A percentile compares a stretch with the other conserved stretches of the same genome.
Evolutionary conservation across 345 rosid genomes (phyloP).

Genomic region (Raphanus raphanistrum): DNA sequence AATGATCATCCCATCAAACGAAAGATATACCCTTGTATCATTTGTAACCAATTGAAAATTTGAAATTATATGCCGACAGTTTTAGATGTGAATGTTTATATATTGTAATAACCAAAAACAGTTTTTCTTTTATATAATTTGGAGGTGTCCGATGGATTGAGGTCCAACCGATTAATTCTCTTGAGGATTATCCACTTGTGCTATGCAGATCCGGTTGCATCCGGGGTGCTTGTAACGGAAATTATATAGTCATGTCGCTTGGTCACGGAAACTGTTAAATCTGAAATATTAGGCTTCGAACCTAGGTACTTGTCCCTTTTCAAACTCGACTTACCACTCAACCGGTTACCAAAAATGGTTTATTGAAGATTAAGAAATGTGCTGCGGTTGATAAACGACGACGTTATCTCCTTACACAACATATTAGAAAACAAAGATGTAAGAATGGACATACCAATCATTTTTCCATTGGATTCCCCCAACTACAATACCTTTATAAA

Average conservation of each 20-base stretch:
- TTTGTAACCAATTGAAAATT: not conserved
- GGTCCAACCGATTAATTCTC: too few relatives aligned
- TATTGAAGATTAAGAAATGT: not conserved
- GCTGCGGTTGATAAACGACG: not conserved
- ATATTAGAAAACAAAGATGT: not conserved
- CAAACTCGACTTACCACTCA: too few relatives aligned
- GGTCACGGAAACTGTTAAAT: too few relatives aligned
- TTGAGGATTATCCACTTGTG: too few relatives aligned
- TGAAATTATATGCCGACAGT: conserved; percentile 29
- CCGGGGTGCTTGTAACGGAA: too few relatives aligned
- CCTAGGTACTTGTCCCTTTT: too few relatives aligned
- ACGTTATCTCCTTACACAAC: conserved; percentile 14
- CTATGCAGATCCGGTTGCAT: too few relatives aligned
- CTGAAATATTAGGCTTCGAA: too few relatives aligned
- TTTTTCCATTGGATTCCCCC: conserved; percentile 32
- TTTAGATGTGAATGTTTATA: not conserved
- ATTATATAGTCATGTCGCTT: too few relatives aligned
- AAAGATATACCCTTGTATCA: not conserved
- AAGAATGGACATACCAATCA: conserved; percentile 15
- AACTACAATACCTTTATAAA: not conserved
- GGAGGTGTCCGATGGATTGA: too few relatives aligned
- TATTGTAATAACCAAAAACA: not conserved
- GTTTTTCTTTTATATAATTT: too few relatives aligned
- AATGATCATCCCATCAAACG: conserved; percentile 9
- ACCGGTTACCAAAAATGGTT: not conserved